Evolutionary conservation across 768 basidiomycete species (phyloP).

Genomic region (Lactifluus echinatus): DNA sequence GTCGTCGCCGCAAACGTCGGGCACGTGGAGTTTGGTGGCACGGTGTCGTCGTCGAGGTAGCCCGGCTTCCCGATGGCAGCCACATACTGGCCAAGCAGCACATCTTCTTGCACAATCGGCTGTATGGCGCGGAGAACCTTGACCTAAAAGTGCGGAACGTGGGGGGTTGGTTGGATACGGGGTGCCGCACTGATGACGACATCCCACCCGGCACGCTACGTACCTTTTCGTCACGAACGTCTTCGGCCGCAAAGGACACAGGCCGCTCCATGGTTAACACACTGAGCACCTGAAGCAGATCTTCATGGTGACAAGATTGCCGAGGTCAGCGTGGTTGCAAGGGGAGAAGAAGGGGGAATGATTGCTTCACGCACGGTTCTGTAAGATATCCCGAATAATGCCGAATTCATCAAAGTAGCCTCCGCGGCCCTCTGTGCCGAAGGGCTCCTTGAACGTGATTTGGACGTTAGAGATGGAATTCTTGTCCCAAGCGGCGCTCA

Average conservation of each 20-base stretch:
- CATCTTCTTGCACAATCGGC: constrained; percentile 66
- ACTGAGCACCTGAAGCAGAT: constrained; percentile 89
- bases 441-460: constrained; percentile 99
- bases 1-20: constrained; percentile 91
- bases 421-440: constrained; percentile 99
- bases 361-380: constrained; percentile 79
- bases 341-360: not conserved
- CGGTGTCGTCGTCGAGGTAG: constrained; percentile 95
- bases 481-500: constrained; percentile 90
- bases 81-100: constrained; percentile 92
- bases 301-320: constrained; percentile 33
- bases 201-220: constrained; percentile 7
- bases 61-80: constrained; percentile 88
- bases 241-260: constrained; percentile 93
- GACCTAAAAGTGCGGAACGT: constrained; percentile 45
- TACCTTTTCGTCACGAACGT: constrained; percentile 98
- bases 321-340: not conserved
- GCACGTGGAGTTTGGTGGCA: constrained; percentile 85
- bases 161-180: constrained; percentile 22
- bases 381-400: constrained; percentile 94
- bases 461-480: constrained; percentile 95
- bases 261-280: constrained; percentile 97
- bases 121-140: constrained; percentile 92
- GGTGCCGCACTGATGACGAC: not conserved
- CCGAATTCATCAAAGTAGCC: constrained; percentile 99